Conservation (phyloP, 1,284 basidiomycete species). For the Sporisorium exsertum region DNA sequence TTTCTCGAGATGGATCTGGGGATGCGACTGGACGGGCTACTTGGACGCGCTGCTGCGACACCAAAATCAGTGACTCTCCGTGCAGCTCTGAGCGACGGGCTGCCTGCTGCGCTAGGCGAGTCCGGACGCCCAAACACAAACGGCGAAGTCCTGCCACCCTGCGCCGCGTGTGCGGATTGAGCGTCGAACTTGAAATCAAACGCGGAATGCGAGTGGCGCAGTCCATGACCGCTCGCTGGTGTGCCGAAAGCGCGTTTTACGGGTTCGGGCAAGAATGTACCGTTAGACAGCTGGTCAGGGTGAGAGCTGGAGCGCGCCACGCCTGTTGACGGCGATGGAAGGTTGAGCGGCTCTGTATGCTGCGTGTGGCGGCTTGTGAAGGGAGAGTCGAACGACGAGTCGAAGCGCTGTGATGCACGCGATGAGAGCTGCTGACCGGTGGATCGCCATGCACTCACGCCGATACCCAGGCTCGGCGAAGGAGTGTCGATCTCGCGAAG, state of each 20-base stretch:
- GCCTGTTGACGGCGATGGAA: neutral
- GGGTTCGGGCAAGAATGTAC: slow-evolving; percentile 24
- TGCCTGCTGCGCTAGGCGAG: neutral
- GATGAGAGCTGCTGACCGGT: neutral
- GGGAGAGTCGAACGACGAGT: slow-evolving; percentile 15
- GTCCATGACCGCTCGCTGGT: neutral
- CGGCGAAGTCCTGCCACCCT: slow-evolving; percentile 10
- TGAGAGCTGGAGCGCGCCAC: slow-evolving; percentile 20
- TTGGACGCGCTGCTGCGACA: neutral
- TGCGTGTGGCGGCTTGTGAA: neutral
- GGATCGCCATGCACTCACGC: slow-evolving; percentile 4
- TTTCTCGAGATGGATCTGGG: slow-evolving; percentile 25
- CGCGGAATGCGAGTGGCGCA: slow-evolving; percentile 22
- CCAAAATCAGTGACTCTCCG: slow-evolving; percentile 30
- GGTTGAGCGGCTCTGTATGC: neutral
- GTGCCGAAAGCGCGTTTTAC: slow-evolving; percentile 34
- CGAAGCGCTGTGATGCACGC: slow-evolving; percentile 20
- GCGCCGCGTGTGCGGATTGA: neutral
- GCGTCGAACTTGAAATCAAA: slow-evolving; percentile 25
- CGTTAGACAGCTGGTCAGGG: slow-evolving; percentile 6
- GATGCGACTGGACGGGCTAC: slow-evolving; percentile 26
- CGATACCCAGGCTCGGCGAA: slow-evolving; percentile 17
- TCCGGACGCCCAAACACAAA: slow-evolving; percentile 21
- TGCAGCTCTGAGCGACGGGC: slow-evolving; percentile 4
- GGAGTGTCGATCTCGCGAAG: slow-evolving; percentile 36